A percentile compares a stretch with the other conserved stretches of the same genome.
These are phyloP conservation scores for Pseudohyphozyma bogoriensis DNA, from an alignment of 768 basidiomycete genomes.

Conservation along the genomic window DNA sequence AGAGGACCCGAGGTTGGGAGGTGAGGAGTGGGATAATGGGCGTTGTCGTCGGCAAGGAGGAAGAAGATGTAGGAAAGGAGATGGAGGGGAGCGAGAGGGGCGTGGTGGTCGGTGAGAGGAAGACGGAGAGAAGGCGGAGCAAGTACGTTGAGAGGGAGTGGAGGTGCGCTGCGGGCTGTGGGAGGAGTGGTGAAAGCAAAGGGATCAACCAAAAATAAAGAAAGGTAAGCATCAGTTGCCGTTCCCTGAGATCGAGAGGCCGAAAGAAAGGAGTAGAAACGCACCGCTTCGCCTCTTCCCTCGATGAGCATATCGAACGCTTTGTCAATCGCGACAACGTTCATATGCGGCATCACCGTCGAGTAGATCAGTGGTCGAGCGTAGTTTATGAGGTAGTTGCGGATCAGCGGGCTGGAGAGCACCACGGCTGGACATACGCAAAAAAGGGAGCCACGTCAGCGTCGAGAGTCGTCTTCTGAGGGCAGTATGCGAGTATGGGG, in stretches of 20 bases:
- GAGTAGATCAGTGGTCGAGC: conserved; percentile 86
- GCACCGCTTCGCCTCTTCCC: conserved; percentile 45
- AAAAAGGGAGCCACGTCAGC: neutral
- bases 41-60: conserved; percentile 39
- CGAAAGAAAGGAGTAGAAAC: neutral
- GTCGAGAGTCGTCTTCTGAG: neutral
- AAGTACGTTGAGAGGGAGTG: conserved; percentile 19
- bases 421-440: conserved; percentile 74
- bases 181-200: neutral
- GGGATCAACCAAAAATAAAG: neutral
- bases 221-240: neutral
- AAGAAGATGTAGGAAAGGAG: conserved; percentile 43
- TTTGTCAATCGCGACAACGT: conserved; percentile 61
- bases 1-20: conserved; percentile 60
- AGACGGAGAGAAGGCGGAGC: conserved; percentile 26
- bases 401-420: conserved; percentile 58
- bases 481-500: no score
- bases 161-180: conserved; percentile 11
- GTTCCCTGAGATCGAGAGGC: no score
- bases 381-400: conserved; percentile 82
- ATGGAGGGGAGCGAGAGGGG: conserved; percentile 43
- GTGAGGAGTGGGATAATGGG: conserved; percentile 84
- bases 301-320: conserved; percentile 69
- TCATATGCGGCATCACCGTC: conserved; percentile 67
- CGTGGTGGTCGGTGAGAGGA: conserved; percentile 31